These are phyloP conservation scores for Pythium dissimile DNA, from an alignment of 352 stramenopile species.

Conservation along the genomic window DNA sequence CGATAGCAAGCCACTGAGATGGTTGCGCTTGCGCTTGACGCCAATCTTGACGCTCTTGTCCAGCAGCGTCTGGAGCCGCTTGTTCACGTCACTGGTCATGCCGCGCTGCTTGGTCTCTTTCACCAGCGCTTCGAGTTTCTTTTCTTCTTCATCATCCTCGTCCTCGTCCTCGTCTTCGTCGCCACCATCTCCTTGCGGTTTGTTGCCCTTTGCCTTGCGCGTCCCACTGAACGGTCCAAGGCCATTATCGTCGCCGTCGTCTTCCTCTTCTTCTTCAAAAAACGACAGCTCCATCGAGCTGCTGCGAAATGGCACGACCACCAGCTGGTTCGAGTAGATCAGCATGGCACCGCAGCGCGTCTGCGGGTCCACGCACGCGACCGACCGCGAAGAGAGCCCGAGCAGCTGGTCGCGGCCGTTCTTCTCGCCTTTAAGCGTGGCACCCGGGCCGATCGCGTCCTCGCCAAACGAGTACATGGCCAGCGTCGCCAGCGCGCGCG, in stretches of 20 bases:
- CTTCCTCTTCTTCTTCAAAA: constrained; percentile 78
- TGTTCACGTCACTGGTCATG: constrained; percentile 62
- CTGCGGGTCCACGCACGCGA: constrained; percentile 66
- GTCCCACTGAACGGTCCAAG: background rate
- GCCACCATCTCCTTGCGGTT: constrained; percentile 4
- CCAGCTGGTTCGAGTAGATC: constrained; percentile 78
- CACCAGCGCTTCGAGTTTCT: constrained; percentile 67
- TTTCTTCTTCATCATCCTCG: constrained; percentile 78
- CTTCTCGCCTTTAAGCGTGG: constrained; percentile 77
- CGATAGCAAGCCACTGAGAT: constrained; percentile 58
- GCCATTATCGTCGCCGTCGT: constrained; percentile 52
- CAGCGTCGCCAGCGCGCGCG: constrained; percentile 49
- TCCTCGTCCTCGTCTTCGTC: constrained; percentile 68
- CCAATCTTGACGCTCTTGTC: constrained; percentile 85
- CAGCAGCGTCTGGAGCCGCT: constrained; percentile 51
- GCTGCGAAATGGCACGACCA: constrained; percentile 77
- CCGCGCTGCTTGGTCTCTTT: constrained; percentile 69
- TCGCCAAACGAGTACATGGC: constrained; percentile 81
- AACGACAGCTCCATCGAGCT: constrained; percentile 76
- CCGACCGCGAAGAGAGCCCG: constrained; percentile 48
- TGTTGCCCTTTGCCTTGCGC: constrained; percentile 18
- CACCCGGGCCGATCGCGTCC: constrained; percentile 75
- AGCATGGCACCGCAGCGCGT: constrained; percentile 79
- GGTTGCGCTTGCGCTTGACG: constrained; percentile 66
- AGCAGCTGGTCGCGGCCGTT: constrained; percentile 73